Conservation (phyloP, 192 early-diverging fungal genomes). For the Thamnidium elegans region DNA sequence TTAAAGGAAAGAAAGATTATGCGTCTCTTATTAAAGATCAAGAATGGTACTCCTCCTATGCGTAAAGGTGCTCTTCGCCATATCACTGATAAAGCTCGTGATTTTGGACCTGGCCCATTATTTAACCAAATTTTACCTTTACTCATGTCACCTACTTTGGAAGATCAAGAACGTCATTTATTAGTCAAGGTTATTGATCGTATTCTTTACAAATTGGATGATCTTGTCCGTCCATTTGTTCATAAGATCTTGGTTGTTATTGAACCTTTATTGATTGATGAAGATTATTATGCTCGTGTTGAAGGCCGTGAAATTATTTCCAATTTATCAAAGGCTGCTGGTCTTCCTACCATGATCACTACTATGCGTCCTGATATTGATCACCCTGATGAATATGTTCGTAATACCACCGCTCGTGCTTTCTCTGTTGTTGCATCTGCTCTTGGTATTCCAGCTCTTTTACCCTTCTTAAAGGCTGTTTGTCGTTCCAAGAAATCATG, state of each 20-base stretch:
- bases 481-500: conserved; percentile 94
- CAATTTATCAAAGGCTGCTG: conserved; percentile 96
- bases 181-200: conserved; percentile 98
- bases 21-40: conserved; percentile 93
- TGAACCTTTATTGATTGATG: conserved; percentile 95
- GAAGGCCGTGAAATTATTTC: conserved; percentile 98
- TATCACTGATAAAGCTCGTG: conserved; percentile 93
- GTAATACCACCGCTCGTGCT: conserved; percentile 96
- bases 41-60: conserved; percentile 95
- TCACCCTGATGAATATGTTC: conserved; percentile 95
- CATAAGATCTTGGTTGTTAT: conserved; percentile 99
- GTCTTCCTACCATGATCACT: conserved; percentile 96
- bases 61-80: conserved; percentile 91
- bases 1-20: conserved; percentile 95
- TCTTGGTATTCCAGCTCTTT: conserved; percentile 87
- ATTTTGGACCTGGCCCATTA: conserved; percentile 89
- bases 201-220: conserved; percentile 93
- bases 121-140: conserved; percentile 96
- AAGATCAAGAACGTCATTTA: conserved; percentile 98
- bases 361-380: conserved; percentile 99
- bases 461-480: conserved; percentile 96
- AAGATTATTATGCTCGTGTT: conserved; percentile 95
- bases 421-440: conserved; percentile 97
- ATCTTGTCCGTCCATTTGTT: conserved; percentile 92
- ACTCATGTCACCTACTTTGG: conserved; percentile 94